Conservation (phyloP, 371 early-diverging fungal species). For the Rhizopus arrhizus region DNA sequence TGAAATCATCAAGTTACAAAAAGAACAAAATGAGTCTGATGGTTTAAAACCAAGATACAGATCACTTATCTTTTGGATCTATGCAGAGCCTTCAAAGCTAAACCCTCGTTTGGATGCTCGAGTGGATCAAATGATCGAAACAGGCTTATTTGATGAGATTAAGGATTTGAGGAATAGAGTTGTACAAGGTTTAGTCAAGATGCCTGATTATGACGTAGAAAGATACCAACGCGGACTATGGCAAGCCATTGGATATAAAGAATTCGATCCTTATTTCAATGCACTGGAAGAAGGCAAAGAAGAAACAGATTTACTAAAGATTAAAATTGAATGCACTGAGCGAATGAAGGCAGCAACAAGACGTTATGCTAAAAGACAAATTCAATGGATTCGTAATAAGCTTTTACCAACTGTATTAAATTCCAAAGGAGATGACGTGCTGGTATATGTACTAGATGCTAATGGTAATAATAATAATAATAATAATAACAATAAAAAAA, state of each 20-base stretch:
- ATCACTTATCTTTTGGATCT: slow-evolving; percentile 86
- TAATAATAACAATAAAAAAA: background rate
- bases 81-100: slow-evolving; percentile 68
- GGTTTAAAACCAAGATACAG: slow-evolving; percentile 39
- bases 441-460: slow-evolving; percentile 79
- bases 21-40: slow-evolving; percentile 41
- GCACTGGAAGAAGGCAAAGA: slow-evolving; percentile 43
- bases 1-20: slow-evolving; percentile 67
- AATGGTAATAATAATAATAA: slow-evolving; percentile 51
- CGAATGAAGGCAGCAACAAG: slow-evolving; percentile 86
- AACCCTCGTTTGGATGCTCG: slow-evolving; percentile 80
- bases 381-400: slow-evolving; percentile 89
- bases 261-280: slow-evolving; percentile 74
- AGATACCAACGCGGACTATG: slow-evolving; percentile 77
- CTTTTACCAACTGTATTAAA: slow-evolving; percentile 59
- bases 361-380: slow-evolving; percentile 87
- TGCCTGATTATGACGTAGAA: slow-evolving; percentile 49
- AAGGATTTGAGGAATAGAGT: slow-evolving; percentile 62
- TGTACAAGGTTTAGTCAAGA: slow-evolving; percentile 44
- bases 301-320: slow-evolving; percentile 39
- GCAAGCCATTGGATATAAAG: slow-evolving; percentile 88
- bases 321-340: slow-evolving; percentile 64
- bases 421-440: slow-evolving; percentile 34
- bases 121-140: slow-evolving; percentile 85
- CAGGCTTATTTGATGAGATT: slow-evolving; percentile 85